These are phyloP conservation scores for Scleroderma citrinum DNA, from an alignment of 768 basidiomycete species.

Conservation along the genomic window DNA sequence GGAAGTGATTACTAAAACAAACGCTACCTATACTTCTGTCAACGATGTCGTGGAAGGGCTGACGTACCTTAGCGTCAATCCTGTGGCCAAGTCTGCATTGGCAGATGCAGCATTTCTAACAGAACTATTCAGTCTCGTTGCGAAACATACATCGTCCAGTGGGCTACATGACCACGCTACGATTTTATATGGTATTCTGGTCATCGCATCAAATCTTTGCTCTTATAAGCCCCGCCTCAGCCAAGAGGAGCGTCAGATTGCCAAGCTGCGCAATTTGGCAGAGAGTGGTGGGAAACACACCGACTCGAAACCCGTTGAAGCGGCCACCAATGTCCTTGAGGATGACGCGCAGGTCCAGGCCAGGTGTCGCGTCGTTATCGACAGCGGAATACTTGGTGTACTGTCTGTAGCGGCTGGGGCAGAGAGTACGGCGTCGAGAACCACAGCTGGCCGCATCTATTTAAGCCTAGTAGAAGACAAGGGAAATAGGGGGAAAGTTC, in stretches of 20 bases:
- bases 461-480: constrained; percentile 73
- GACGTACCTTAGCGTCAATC: constrained; percentile 70
- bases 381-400: constrained; percentile 58
- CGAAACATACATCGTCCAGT: constrained; percentile 37
- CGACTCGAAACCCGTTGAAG: constrained; percentile 24
- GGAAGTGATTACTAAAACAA: constrained; percentile 40
- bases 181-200: constrained; percentile 70
- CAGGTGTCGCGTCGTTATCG: constrained; percentile 52
- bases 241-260: constrained; percentile 79
- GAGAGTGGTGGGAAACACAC: constrained; percentile 34
- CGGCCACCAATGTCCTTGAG: constrained; percentile 40
- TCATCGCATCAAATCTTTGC: constrained; percentile 71
- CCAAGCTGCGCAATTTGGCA: constrained; percentile 75
- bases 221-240: constrained; percentile 63
- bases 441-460: constrained; percentile 53
- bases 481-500: constrained; percentile 66
- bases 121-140: constrained; percentile 50
- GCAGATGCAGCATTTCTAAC: constrained; percentile 54
- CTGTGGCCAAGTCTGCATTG: constrained; percentile 57
- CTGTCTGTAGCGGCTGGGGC: constrained; percentile 51
- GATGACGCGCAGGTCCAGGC: constrained; percentile 59
- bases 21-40: constrained; percentile 36
- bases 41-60: constrained; percentile 77
- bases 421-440: constrained; percentile 61
- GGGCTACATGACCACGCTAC: constrained; percentile 37